These are phyloP conservation scores for Aspergillus niger DNA, from an alignment of 2,329 filamentous ascomycete genomes.

Conservation along the genomic window DNA sequence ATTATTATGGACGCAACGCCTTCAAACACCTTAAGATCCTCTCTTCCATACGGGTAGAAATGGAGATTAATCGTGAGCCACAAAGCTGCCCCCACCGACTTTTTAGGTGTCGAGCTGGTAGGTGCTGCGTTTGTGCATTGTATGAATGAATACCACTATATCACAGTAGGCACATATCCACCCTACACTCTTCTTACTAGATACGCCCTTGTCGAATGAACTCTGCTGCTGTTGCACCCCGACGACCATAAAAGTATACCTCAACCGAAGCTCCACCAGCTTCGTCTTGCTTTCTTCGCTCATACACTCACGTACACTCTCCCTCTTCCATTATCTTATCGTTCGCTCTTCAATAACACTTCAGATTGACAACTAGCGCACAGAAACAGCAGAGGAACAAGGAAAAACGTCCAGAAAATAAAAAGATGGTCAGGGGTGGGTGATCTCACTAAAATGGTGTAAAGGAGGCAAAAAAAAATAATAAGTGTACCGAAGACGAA, in stretches of 20 bases:
- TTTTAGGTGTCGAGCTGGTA: too few species aligned
- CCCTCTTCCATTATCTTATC: neutral
- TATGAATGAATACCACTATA: too few species aligned
- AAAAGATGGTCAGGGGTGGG: slow-evolving; percentile 28
- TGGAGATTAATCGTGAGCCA: too few species aligned
- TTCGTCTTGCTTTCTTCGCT: neutral
- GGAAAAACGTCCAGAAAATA: slow-evolving; percentile 26
- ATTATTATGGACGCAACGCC: too few species aligned
- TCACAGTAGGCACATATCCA: too few species aligned
- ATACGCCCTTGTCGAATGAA: too few species aligned
- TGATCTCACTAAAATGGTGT: slow-evolving; percentile 29
- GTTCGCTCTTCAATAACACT: slow-evolving; percentile 20
- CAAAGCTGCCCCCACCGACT: too few species aligned
- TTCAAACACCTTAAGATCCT: too few species aligned
- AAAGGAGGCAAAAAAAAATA: slow-evolving; percentile 14
- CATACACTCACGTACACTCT: neutral
- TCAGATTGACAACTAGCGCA: slow-evolving; percentile 27
- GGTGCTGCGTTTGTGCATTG: too few species aligned
- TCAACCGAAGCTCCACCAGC: neutral
- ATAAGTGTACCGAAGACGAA: slow-evolving; percentile 25
- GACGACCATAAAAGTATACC: neutral
- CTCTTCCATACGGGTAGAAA: too few species aligned
- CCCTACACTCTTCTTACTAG: too few species aligned
- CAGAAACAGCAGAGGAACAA: slow-evolving; percentile 18
- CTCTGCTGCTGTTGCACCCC: neutral